Percentiles rank a stretch among this genome's conserved stretches.
Evolutionary conservation across 768 basidiomycete genomes (phyloP).

Genomic region (Ramaria rubella): DNA sequence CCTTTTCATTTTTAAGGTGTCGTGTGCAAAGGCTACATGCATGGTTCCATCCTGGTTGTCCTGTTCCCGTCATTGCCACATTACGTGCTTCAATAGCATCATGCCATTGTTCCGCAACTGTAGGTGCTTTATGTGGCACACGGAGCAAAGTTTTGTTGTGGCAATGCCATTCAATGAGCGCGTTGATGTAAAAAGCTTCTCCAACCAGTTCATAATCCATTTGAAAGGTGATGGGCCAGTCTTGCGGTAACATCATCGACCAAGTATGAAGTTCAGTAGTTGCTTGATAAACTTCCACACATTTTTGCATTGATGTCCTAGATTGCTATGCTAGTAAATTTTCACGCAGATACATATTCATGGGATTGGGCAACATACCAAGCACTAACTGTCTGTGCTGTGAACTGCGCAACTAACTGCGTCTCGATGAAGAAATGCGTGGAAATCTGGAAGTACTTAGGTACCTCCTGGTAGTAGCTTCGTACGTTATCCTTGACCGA

Average conservation of each 20-base stretch:
- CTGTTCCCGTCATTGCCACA: constrained; percentile 19
- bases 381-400: not conserved
- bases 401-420: not conserved
- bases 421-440: not conserved
- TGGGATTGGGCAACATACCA: not conserved
- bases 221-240: constrained; percentile 11
- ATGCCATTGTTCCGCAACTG: constrained; percentile 18
- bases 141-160: constrained; percentile 11
- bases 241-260: not conserved
- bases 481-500: no score
- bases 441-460: not conserved
- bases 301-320: constrained; percentile 27
- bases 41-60: constrained; percentile 28
- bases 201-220: constrained; percentile 22
- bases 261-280: constrained; percentile 1
- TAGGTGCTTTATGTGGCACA: constrained; percentile 15
- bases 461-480: not conserved
- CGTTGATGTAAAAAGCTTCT: constrained; percentile 21
- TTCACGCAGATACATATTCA: no score
- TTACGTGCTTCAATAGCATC: constrained; percentile 21
- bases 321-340: not conserved
- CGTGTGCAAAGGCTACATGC: constrained; percentile 24
- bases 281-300: constrained; percentile 25
- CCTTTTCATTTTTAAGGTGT: constrained; percentile 12
- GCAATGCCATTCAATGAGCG: constrained; percentile 18